Percentiles rank a stretch among this genome's conserved stretches.
Conservation (phyloP, 148 eudicot species). For the Rhododendron simsii region DNA sequence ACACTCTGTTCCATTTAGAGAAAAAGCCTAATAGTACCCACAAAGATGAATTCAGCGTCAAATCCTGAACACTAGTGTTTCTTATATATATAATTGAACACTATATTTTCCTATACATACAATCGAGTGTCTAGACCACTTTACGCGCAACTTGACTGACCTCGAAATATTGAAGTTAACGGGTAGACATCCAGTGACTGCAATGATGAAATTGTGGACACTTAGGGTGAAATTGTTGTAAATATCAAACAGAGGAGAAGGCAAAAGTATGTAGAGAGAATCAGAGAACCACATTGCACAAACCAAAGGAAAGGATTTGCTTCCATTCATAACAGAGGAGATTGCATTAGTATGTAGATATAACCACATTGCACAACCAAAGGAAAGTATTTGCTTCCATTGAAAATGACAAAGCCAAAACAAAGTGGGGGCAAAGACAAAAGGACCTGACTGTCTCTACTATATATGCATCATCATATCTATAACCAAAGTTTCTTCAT, state of each 20-base stretch:
- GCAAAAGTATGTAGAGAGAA: background rate
- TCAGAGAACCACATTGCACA: background rate
- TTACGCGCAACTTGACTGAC: background rate
- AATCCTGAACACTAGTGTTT: too few species aligned
- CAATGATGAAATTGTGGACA: background rate
- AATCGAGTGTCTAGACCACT: background rate
- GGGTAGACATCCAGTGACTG: background rate
- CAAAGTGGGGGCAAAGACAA: background rate
- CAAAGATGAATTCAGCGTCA: too few species aligned
- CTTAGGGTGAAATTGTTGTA: background rate
- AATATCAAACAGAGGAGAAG: background rate
- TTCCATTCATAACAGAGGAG: background rate
- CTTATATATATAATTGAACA: too few species aligned
- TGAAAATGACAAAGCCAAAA: conserved; percentile 22
- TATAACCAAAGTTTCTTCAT: conserved; percentile 15
- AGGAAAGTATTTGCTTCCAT: conserved; percentile 17
- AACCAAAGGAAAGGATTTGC: background rate
- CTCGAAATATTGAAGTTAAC: background rate
- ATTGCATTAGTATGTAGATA: background rate
- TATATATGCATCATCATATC: conserved; percentile 15
- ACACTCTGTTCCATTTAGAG: background rate
- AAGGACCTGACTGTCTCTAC: background rate
- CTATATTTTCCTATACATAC: too few species aligned
- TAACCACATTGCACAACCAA: conserved; percentile 19
- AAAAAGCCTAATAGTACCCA: too few species aligned